Evolutionary conservation across 2,329 filamentous ascomycete genomes (phyloP), one percentile per base, ranked within the genome.

Genomic region (Capronia americana): DNA sequence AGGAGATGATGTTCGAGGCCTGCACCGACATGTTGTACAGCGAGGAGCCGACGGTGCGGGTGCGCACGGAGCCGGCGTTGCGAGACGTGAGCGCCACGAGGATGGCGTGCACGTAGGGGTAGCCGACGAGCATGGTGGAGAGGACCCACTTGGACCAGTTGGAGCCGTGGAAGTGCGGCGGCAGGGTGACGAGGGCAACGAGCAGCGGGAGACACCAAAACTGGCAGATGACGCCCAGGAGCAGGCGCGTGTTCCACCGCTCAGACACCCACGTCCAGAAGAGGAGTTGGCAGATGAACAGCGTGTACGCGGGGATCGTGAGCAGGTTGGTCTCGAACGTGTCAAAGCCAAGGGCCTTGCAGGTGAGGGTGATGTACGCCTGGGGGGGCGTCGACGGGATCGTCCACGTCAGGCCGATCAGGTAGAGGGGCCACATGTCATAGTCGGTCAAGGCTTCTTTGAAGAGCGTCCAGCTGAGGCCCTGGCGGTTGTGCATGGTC

Each of bases 281-380:
- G 17, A 88, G 73, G 76, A 88, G 83, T 53, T 86, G 85, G 56
- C 86, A 63, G 66, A 88, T 87, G 73, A 87, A 86, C 1, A 88
- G 75, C 0, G 79, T 80, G 17, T 84, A 84, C 0, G 85, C 83
- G 0, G 86, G 86, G 14, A 89, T 88, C 0, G 86, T 86, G 24
- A 90, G 81, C 67, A 91, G 79, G 70, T 89, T 90, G 30, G 87
- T 83, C 24, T 86, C 77, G 74, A 91, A 88, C 2, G 85, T 87
- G 66, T 81, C 78, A 76, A 88, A 89, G 84, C 85, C 34, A 0
- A 90, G 78, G 1, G 79, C 77, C 54, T 83, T 82, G 5, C 90
- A 79, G 0, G 84, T 86, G 4, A 88, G 81, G 0, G 88, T 87
- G 4, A 90, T 79, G 67, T 89, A 90, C 17, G 77, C 79, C 1